Evolutionary conservation across 1,284 basidiomycete genomes (phyloP), one percentile per base, ranked within the genome.

Genomic region (Fereydounia khargensis): DNA sequence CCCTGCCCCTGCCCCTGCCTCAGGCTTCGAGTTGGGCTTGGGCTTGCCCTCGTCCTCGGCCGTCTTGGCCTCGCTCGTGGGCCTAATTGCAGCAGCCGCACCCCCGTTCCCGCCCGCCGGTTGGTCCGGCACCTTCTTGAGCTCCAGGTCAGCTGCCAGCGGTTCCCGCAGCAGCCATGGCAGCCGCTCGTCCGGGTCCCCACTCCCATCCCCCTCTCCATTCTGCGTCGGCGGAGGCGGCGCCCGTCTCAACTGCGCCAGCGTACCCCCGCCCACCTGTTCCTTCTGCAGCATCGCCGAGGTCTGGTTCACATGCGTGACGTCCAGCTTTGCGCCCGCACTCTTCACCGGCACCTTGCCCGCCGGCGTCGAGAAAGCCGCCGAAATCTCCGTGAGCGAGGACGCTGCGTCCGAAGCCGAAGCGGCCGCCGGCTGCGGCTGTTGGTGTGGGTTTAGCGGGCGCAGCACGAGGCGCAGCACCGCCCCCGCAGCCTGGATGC

Each of bases 211-310:
- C 6, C 4, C 23, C 23, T 28, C 5, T 21, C 39, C 6, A 19
- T 20, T 13, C 24, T 14, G 48, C 4, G 44, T 39, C 20, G 47
- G 38, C n/a, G 41, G 41, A 5, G 59, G 49, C 11, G 39, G 48
- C 1, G 32, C 39, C 14, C 59, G 36, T 16, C 44, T 53, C 6
- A 62, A 42, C 31, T 62, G 59, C 21, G 59, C 57, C 48, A 50
- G 51, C 4, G 54, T 49, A 25, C 54, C 54, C 18, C 50, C 35
- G 1, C 54, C 59, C 14, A 57, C 47, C 45, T 57, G 59, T 34
- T 62, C 59, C 50, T 45, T 57, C 39, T 70, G 68, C 35, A 70
- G 53, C 68, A 70, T 68, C 18, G 66, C 66, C 28, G 65, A 68
- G 7, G 68, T 70, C 43, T 63, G 43, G 22, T 70, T 70, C 18